phyloP scores from a whole-genome alignment of 1,139 yeast genomes.

The Geotrichum europaeum region DNA sequence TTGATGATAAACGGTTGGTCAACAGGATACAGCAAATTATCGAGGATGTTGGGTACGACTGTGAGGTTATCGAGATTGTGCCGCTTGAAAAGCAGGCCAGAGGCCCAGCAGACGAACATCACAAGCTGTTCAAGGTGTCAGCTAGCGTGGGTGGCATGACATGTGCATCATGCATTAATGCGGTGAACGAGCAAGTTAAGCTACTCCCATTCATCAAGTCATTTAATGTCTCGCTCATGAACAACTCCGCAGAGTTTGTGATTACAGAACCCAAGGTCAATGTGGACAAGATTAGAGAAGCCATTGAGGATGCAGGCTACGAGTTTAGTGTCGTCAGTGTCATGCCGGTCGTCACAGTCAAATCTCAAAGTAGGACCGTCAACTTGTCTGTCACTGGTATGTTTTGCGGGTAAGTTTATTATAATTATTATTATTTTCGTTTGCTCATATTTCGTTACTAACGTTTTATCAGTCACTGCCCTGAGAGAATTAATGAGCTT shows the following conservation, averaged over 20 bases:
- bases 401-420: conserved; percentile 45
- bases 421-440: neutral
- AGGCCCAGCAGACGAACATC: conserved; percentile 10
- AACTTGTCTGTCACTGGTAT: conserved; percentile 59
- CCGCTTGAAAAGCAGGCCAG: conserved; percentile 41
- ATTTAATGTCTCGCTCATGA: conserved; percentile 50
- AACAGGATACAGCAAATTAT: conserved; percentile 44
- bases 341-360: conserved; percentile 18
- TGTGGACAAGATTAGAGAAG: conserved; percentile 40
- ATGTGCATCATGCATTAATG: conserved; percentile 62
- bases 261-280: conserved; percentile 32
- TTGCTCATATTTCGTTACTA: conserved; percentile 7
- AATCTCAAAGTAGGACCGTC: conserved; percentile 44
- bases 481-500: conserved; percentile 48
- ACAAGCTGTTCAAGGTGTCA: conserved; percentile 40
- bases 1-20: conserved; percentile 46
- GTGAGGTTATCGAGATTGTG: conserved; percentile 51
- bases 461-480: conserved; percentile 46
- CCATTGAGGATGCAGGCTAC: conserved; percentile 62
- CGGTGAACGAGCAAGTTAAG: conserved; percentile 47
- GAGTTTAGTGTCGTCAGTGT: conserved; percentile 42
- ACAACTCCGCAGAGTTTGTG: conserved; percentile 56
- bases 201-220: conserved; percentile 51
- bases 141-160: conserved; percentile 71
- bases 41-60: conserved; percentile 52